Conservation (phyloP, 257 asterid genomes). For the Fraxinus cuspidata region DNA sequence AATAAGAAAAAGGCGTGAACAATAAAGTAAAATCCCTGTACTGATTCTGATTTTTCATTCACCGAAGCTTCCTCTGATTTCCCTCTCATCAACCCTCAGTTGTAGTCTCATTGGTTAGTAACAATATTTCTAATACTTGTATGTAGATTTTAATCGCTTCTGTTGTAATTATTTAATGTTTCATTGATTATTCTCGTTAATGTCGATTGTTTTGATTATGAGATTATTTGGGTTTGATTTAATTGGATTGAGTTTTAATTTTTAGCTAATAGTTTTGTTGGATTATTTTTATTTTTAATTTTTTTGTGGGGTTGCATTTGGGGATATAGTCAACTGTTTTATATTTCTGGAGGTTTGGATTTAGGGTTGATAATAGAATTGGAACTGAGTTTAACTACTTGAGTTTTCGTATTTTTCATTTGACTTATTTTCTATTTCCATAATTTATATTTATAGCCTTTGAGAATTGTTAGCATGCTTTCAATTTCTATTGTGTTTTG, state of each 20-base stretch:
- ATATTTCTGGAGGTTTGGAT: constrained; percentile 15
- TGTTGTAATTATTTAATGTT: constrained; percentile 10
- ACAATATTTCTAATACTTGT: neutral
- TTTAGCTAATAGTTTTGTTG: neutral
- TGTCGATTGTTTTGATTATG: constrained; percentile 11
- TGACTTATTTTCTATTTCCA: neutral
- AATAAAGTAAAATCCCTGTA: constrained; percentile 12
- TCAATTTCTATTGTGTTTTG: neutral
- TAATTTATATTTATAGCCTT: neutral
- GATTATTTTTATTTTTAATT: neutral
- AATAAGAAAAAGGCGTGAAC: neutral
- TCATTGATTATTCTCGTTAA: constrained; percentile 3
- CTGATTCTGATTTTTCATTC: constrained; percentile 23
- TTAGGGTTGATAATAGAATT: constrained; percentile 5
- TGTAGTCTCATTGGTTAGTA: constrained; percentile 27
- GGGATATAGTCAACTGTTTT: constrained; percentile 37
- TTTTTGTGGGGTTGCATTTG: neutral
- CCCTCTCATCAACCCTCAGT: constrained; percentile 21
- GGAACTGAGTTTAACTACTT: neutral
- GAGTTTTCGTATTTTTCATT: constrained; percentile 19
- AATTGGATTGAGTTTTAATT: constrained; percentile 4
- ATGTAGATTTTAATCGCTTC: neutral
- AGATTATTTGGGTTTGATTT: neutral
- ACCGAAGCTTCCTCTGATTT: constrained; percentile 15
- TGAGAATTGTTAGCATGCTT: neutral